Base-by-base conservation (phyloP, 1,139 yeast genomes). In the Ashbya aceris region DNA sequence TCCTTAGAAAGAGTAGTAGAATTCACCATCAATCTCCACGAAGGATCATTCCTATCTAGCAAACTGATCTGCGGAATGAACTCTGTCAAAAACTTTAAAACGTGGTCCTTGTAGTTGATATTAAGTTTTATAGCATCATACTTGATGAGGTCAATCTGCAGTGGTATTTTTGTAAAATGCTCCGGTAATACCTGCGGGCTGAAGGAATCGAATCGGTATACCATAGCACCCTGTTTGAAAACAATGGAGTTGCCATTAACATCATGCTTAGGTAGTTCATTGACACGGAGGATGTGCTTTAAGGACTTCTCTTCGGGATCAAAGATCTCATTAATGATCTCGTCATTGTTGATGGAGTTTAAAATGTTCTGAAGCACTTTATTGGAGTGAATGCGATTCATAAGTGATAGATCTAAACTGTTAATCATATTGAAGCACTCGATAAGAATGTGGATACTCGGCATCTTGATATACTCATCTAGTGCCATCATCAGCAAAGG, bases 381-480 rank as follows among this genome's bases (percentile, higher is more conserved):
- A 14, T 49, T 48, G 11, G 49, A 40, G 38, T 50, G 50, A 8
- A 52, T 40, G 10, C 42, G 39, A 12, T 40, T 42, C 12, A 53
- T 44, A 12, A 50, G 38, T 1, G 53, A 44, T 3, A 57, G 42
- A 33, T 57, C 60, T 3, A 56, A 32, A 30, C 55, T 50, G 43
- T 58, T 57, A n/a, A 57, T 36, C 49, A 55, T 43, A 8, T 46
- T 42, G 27, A 50, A 55, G 36, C 52, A 50, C 31, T 55, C 56
- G 13, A 41, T 42, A 14, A 57, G 40, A 9, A 52, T 35, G 5
- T 38, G 42, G 10, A 46, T 36, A 14, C 36, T 41, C 27, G 30
- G 40, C 26, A 60, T 56, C 49, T 42, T 60, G 70, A 49, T 73
- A 67, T 40, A 73, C 76, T 32, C 73, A 74, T 51, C 81, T 74